These are phyloP conservation scores for Bipolaris zeicola DNA, from an alignment of 2,329 filamentous ascomycete species.

Conservation along the genomic window DNA sequence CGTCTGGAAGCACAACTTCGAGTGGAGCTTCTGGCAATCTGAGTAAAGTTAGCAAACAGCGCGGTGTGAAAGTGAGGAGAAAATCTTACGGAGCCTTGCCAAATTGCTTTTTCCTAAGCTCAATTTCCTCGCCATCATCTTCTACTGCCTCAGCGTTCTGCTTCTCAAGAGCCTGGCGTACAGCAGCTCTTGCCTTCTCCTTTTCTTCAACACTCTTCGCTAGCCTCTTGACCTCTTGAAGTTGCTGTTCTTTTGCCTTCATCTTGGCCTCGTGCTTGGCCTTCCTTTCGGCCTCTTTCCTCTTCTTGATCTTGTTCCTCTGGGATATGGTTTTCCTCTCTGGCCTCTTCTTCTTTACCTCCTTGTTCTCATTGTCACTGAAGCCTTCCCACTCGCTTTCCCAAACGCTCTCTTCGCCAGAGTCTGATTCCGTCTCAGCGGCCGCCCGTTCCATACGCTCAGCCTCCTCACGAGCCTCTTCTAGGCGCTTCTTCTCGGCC, in stretches of 20 bases:
- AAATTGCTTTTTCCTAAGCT: conserved; percentile 72
- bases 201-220: conserved; percentile 66
- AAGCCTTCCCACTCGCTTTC: conserved; percentile 77
- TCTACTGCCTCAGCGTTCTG: conserved; percentile 33
- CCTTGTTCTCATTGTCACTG: conserved; percentile 57
- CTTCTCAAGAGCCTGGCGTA: conserved; percentile 32
- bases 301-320: conserved; percentile 83
- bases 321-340: conserved; percentile 85
- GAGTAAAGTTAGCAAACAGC: conserved; percentile 20
- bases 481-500: conserved; percentile 75
- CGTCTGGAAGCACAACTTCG: conserved; percentile 57
- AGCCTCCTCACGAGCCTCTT: conserved; percentile 68
- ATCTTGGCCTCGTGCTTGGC: conserved; percentile 76
- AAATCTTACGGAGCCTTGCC: conserved; percentile 63
- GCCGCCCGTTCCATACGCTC: conserved; percentile 71
- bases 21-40: conserved; percentile 71
- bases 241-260: conserved; percentile 74
- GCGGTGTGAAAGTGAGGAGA: background rate
- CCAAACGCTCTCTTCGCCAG: conserved; percentile 92
- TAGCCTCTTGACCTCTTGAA: conserved; percentile 72
- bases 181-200: conserved; percentile 54
- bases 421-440: conserved; percentile 73
- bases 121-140: conserved; percentile 47
- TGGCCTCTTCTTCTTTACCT: conserved; percentile 73
- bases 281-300: conserved; percentile 83